Base-by-base conservation (phyloP, 768 basidiomycete genomes). In the Mycena leptocephala region DNA sequence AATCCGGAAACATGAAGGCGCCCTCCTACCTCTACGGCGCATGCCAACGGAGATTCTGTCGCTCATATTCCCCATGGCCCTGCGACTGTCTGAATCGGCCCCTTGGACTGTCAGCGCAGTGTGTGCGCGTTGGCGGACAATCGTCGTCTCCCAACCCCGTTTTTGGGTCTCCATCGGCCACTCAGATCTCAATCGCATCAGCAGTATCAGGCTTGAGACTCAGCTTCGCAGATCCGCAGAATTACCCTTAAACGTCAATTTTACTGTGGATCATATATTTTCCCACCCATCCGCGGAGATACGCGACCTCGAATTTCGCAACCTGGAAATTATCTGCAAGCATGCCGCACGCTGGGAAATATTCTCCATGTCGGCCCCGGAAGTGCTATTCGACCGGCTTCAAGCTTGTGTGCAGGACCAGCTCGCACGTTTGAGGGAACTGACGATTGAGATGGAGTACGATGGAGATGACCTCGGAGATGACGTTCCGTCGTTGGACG, bases 21-120 rank as follows among this genome's bases (percentile, higher is more conserved):
- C 18, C 9, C 48, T 72, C 22, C 65, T 62, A 8, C 62, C 62
- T 13, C 71, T 72, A n/a, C 71, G 71, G 7, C 48, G 43, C 55
- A 32, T 74, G 26, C 72, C 72, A n/a, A 18, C 64, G 22, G 72
- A 74, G 26, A 58, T 67, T 35, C 32, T 74, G 20, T 74, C 56
- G 10, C 18, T 22, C 32, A 61, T 74, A 26, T 74, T 74, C 43
- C 9, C 46, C 10, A 48, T 59, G 24, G 51, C 64, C 26, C 5
- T 74, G 22, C 46, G 37, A 32, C 4, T 20, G 2, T 7, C 37
- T 16, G 3, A 11, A 3, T 22, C 64, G 5, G 56, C 56, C 7
- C 72, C 59, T 5, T 67, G 65, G 66, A n/a, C 10, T 32, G 24
- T 62, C 13, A 74, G 72, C 39, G 58, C 41, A 39, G 72, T 74